Evolutionary conservation across 371 early-diverging fungal species (phyloP), one percentile per base, ranked within the genome.

Genomic region (Actinomortierella ambigua): DNA sequence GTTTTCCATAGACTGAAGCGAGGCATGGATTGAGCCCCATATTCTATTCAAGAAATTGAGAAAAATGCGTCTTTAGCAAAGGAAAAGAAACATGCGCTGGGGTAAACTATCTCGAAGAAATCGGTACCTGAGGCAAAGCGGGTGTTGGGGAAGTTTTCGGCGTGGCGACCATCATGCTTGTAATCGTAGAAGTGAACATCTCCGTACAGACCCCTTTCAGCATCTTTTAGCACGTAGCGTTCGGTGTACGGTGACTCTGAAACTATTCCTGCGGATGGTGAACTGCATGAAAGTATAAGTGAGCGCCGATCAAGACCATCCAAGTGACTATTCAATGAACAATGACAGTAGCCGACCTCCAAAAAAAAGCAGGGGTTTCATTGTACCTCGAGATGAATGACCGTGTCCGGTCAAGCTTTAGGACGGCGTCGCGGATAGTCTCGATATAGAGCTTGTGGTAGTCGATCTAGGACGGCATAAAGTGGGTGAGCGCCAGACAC

Each of bases 171-270:
- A 48, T 71, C 62, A 56, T 71, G 58, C 50, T 66, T 71, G 58
- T 71, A 71, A 50, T 71, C 73, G 27, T 71, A 71, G 34, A 65
- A 71, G 34, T 71, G 73, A 2, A 65, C 66, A 42, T 71, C 73
- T 1, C 73, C 73, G 22, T 56, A 71, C 2, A 62, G 59, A 2
- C 73, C 66, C 1, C 56, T 39, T 49, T 71, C 73, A 6, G 49
- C 43, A 0, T 61, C 66, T 39, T 55, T 43, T 13, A 71, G 57
- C 3, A 62, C 49, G 39, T 71, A 71, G 48, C 73, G 53, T 28
- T 71, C 73, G 2, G 63, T 71, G 56, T 62, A 71, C 0, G 73
- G 73, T 0, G 26, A 7, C 23, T 28, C 49, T 0, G 66, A 71
- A 7, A 71, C 59, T 24, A 71, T 3, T 0, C 73, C 73, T 13